Base-by-base conservation (phyloP, 305 asterid genomes). In the Withania somnifera region DNA sequence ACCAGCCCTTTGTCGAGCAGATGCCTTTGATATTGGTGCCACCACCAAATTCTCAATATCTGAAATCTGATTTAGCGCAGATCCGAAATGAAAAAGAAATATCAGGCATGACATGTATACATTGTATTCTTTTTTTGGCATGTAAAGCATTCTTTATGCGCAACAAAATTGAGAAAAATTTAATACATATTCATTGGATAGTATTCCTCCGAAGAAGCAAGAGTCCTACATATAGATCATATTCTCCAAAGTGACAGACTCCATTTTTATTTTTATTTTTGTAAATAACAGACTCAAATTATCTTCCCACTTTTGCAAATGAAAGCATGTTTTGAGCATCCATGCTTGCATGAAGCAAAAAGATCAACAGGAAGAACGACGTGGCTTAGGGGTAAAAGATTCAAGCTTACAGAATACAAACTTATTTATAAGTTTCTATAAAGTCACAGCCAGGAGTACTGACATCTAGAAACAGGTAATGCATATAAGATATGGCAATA, bases 1-100 rank as follows among this genome's bases (percentile, higher is more conserved):
- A 81, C 99, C 99, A 82, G 99, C 90, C 87, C 99, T 91, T 90
- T 94, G 99, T 80, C 95, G 87, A 77, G 99, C 98, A 84, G 98
- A 96, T 64, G 98, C 98, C 91, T 89, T 93, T 22, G 98, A 96
- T 89, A 96, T 93, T 64, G 99, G 97, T 63, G 98, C 92, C 90
- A 94, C 98, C 2, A 96, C 89, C 87, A 96, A 86, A 87, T 87
- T 94, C 83, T 96, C 99, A 87, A 94, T 92, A 89, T 96, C 99
- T 75, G 92, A 86, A 79, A 96, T 85, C 99, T 96, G 93, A 88
- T 78, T 42, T 75, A 82, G 83, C 73, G 83, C 60, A 53, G 13
- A 82, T 38, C 47, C 82, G 84, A 56, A 69, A 51, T 60, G 67
- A 54, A 75, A 79, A 83, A 9, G 9, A 77, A 15, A 83, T n/a